Evolutionary conservation across 2,329 filamentous ascomycete species (phyloP).

Genomic region (Colletotrichum sp.): DNA sequence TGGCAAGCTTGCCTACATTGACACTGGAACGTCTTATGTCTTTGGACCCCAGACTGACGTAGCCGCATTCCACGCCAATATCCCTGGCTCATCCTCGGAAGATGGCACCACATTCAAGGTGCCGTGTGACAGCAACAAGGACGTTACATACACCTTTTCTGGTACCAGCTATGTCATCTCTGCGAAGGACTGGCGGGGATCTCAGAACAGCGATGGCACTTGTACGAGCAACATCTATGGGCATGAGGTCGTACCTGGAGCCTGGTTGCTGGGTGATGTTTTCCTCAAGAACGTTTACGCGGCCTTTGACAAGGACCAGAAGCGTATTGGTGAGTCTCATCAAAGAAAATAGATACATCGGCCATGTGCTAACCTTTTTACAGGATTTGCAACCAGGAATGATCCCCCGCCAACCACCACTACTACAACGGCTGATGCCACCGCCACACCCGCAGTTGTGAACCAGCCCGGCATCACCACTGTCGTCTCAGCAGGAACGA

Average conservation of each 20-base stretch:
- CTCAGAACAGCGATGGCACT: slow-evolving; percentile 44
- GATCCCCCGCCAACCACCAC: slow-evolving; percentile 20
- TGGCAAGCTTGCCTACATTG: slow-evolving; percentile 71
- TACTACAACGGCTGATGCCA: neutral
- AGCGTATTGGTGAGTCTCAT: slow-evolving; percentile 60
- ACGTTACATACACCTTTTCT: slow-evolving; percentile 71
- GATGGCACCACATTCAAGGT: slow-evolving; percentile 71
- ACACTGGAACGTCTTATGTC: slow-evolving; percentile 83
- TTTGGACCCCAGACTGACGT: slow-evolving; percentile 75
- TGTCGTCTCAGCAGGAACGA: slow-evolving; percentile 7
- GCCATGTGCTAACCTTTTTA: slow-evolving; percentile 12
- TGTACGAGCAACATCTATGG: slow-evolving; percentile 80
- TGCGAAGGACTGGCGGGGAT: slow-evolving; percentile 72
- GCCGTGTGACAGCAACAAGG: slow-evolving; percentile 71
- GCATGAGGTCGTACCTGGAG: slow-evolving; percentile 65
- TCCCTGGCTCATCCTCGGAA: slow-evolving; percentile 64
- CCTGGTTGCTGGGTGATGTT: slow-evolving; percentile 84
- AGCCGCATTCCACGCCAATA: slow-evolving; percentile 64
- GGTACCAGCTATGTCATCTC: slow-evolving; percentile 71
- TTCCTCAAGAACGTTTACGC: slow-evolving; percentile 92
- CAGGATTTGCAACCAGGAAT: slow-evolving; percentile 42
- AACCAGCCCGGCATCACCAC: slow-evolving; percentile 5
- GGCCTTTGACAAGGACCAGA: slow-evolving; percentile 79
- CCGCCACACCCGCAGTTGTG: neutral
- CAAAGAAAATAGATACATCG: too few relatives aligned